A percentile compares a stretch with the other conserved stretches of the same genome.
Conservation (phyloP, 2,329 filamentous ascomycete genomes). For the Endoconidiophora laricicola region DNA sequence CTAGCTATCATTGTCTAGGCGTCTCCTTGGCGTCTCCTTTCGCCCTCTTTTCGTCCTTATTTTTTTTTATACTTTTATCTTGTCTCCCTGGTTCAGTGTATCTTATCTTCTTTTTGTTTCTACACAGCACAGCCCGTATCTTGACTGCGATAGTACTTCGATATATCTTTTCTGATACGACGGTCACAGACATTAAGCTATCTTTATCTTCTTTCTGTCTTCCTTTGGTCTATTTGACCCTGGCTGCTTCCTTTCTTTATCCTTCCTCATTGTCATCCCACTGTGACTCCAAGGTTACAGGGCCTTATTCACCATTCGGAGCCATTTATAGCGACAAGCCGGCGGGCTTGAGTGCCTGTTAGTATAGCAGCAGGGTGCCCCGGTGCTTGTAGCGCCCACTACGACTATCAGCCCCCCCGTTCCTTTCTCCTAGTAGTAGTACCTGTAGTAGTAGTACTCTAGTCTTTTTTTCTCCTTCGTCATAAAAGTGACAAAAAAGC, state of each 20-base stretch:
- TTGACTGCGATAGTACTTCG: not conserved
- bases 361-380: too few species aligned
- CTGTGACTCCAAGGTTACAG: too few species aligned
- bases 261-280: not conserved
- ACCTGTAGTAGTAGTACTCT: not conserved
- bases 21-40: not conserved
- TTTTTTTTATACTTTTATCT: not conserved
- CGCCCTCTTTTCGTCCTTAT: not conserved
- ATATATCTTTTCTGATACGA: too few species aligned
- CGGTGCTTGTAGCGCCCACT: not conserved
- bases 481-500: slow-evolving; percentile 1
- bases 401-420: not conserved
- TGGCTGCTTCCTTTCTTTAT: slow-evolving; percentile 13
- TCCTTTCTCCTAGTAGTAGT: too few species aligned
- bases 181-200: slow-evolving; percentile 2
- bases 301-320: not conserved
- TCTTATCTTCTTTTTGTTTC: slow-evolving; percentile 6
- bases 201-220: slow-evolving; percentile 11
- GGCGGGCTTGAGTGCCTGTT: too few species aligned
- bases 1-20: not conserved
- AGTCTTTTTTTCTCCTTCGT: slow-evolving; percentile 4
- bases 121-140: too few species aligned
- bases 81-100: slow-evolving; percentile 6
- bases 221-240: slow-evolving; percentile 6
- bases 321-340: not conserved